Evolutionary conservation across 2,329 filamentous ascomycete species (phyloP).

Genomic region (Harringtonia lauricola): DNA sequence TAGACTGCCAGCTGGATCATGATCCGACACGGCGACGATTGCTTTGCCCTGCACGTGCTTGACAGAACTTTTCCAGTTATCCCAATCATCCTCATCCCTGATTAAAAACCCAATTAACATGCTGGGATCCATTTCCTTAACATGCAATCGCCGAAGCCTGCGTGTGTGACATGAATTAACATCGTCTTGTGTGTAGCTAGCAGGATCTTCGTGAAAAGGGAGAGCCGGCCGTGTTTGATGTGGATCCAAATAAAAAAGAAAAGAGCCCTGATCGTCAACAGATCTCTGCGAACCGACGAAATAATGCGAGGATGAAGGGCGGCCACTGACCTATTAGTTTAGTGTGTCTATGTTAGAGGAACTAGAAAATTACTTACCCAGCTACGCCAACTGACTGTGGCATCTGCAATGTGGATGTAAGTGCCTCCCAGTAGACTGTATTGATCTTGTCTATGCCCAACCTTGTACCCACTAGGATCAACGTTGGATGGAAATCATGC

Average conservation of each 20-base stretch:
- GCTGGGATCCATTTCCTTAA: constrained; percentile 92
- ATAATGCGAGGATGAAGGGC: constrained; percentile 74
- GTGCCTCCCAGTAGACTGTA: constrained; percentile 87
- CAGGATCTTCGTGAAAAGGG: constrained; percentile 45
- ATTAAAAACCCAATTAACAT: constrained; percentile 96
- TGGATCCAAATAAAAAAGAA: constrained; percentile 91
- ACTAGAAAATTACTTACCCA: constrained; percentile 47
- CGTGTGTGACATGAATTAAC: constrained; percentile 79
- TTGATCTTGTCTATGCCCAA: constrained; percentile 92
- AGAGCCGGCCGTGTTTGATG: constrained; percentile 74
- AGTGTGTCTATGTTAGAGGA: not conserved
- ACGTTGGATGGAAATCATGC: constrained; percentile 63
- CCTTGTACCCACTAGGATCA: constrained; percentile 80
- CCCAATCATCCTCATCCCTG: constrained; percentile 70
- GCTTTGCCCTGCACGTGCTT: constrained; percentile 68
- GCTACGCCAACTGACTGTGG: constrained; percentile 93
- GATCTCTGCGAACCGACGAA: constrained; percentile 40
- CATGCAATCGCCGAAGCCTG: constrained; percentile 67
- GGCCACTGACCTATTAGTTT: constrained; percentile 48
- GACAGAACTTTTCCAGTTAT: constrained; percentile 67
- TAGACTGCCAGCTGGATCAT: constrained; percentile 47
- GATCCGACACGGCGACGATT: constrained; percentile 74
- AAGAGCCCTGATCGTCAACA: constrained; percentile 40
- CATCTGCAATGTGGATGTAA: constrained; percentile 75
- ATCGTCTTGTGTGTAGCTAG: constrained; percentile 58